Percentiles rank a stretch among this genome's conserved stretches.
These are phyloP conservation scores for Tephrocybe sp. DNA, from an alignment of 768 basidiomycete species.

Conservation along the genomic window DNA sequence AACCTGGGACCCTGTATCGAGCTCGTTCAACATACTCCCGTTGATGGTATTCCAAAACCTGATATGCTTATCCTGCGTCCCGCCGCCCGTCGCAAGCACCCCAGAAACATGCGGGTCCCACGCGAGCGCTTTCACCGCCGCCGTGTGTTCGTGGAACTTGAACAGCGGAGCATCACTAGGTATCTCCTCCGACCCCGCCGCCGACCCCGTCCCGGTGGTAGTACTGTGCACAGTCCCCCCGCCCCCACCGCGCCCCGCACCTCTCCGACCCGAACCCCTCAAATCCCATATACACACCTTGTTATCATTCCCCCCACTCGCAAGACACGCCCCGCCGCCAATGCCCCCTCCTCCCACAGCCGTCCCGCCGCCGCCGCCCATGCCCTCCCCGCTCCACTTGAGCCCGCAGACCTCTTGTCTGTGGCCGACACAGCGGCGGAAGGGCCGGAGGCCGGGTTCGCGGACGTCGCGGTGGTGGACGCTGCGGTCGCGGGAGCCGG, in stretches of 20 bases:
- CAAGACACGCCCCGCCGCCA: conserved; percentile 57
- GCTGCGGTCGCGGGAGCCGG: conserved; percentile 88
- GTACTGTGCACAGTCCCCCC: conserved; percentile 11
- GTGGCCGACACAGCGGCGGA: conserved; percentile 72
- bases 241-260: conserved; percentile 19
- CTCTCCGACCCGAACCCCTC: conserved; percentile 44
- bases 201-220: background rate
- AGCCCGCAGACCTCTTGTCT: conserved; percentile 96
- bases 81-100: conserved; percentile 91
- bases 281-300: conserved; percentile 98
- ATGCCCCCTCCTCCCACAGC: conserved; percentile 14
- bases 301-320: conserved; percentile 97
- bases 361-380: background rate
- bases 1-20: conserved; percentile 97
- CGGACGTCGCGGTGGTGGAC: conserved; percentile 94
- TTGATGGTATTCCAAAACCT: conserved; percentile 95
- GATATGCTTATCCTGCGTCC: conserved; percentile 98
- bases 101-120: conserved; percentile 97
- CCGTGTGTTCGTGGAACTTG: conserved; percentile 96
- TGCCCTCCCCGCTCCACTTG: conserved; percentile 72
- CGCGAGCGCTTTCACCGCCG: conserved; percentile 96
- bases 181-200: conserved; percentile 26
- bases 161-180: conserved; percentile 70
- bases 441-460: conserved; percentile 61
- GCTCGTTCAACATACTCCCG: conserved; percentile 80